These are phyloP conservation scores for Blastobotrys americana DNA, from an alignment of 805 yeast genomes.

Conservation along the genomic window DNA sequence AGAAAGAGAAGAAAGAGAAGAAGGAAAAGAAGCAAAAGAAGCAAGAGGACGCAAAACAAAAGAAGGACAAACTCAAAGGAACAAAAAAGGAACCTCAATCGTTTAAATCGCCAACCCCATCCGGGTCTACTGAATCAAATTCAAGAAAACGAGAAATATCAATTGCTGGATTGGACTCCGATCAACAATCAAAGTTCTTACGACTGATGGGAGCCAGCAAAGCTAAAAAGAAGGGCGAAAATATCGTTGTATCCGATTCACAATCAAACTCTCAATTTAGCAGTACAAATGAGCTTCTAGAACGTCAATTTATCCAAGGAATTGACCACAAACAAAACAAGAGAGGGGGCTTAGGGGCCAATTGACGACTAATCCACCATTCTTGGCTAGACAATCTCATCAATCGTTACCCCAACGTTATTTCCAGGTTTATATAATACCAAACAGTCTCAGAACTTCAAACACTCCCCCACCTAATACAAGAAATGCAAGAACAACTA, in stretches of 20 bases:
- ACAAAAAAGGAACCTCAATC: constrained; percentile 9
- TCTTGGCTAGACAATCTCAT: neutral
- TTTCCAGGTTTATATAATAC: constrained; percentile 33
- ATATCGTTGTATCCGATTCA: neutral
- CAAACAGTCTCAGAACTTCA: constrained; percentile 46
- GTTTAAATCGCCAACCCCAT: constrained; percentile 6
- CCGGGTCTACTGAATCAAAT: no score
- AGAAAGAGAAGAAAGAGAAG: constrained; percentile 1
- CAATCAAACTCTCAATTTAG: neutral
- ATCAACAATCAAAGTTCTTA: constrained; percentile 20
- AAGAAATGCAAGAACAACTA: constrained; percentile 50
- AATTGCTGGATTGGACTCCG: constrained; percentile 16
- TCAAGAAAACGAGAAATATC: constrained; percentile 7
- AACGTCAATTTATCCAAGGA: constrained; percentile 20
- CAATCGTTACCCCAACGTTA: neutral
- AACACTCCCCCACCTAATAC: constrained; percentile 77
- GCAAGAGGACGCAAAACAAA: constrained; percentile 1
- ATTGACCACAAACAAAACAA: constrained; percentile 12
- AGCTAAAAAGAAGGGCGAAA: constrained; percentile 9
- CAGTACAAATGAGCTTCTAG: constrained; percentile 14
- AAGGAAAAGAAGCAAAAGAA: constrained; percentile 2
- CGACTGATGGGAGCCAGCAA: constrained; percentile 22
- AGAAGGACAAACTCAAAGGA: constrained; percentile 10
- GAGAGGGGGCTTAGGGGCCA: constrained; percentile 18
- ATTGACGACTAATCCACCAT: no score